Evolutionary conservation across 2,329 filamentous ascomycete species (phyloP).

Genomic region (Leptographium wingfieldii): DNA sequence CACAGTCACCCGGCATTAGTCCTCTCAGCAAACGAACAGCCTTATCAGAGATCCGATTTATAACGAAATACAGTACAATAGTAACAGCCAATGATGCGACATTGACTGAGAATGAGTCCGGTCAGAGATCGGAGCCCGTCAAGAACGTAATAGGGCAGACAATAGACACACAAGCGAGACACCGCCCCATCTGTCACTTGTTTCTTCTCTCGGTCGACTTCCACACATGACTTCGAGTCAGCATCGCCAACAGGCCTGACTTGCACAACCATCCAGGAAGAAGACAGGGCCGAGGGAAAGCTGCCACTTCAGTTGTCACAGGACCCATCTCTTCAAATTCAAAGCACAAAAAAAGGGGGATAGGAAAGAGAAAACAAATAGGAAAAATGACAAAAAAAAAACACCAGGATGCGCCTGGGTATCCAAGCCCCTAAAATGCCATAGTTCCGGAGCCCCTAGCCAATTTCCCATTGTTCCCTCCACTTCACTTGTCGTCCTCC

Average conservation of each 20-base stretch:
- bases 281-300: neutral
- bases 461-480: neutral
- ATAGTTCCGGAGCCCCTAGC: neutral
- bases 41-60: neutral
- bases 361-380: conserved; percentile 12
- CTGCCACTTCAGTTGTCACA: neutral
- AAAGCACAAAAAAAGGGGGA: conserved; percentile 4
- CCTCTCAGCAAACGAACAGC: no score
- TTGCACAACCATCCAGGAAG: no score
- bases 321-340: neutral
- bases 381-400: conserved; percentile 7
- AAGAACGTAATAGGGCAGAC: neutral
- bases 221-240: neutral
- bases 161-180: neutral
- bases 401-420: conserved; percentile 2
- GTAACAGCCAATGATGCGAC: neutral
- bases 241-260: neutral
- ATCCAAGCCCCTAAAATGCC: conserved; percentile 6
- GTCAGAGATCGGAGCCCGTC: neutral
- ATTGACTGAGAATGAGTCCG: neutral
- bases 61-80: neutral
- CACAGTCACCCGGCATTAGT: no score
- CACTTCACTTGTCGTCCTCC: neutral
- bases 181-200: neutral
- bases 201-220: neutral